Evolutionary conservation across 2,329 filamentous ascomycete genomes (phyloP).

Genomic region (Sclerotinia spermophila): DNA sequence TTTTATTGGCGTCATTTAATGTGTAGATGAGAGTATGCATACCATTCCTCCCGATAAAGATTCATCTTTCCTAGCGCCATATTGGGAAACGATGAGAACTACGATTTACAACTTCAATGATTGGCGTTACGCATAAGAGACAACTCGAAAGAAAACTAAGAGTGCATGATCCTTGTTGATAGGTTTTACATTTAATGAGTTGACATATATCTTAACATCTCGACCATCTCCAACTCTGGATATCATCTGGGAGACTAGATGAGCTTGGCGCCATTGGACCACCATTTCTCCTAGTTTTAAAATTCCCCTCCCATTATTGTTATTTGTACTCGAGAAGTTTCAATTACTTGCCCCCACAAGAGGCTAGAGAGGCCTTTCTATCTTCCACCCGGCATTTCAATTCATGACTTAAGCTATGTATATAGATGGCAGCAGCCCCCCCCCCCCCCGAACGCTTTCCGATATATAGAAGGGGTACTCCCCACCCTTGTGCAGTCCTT

Average conservation of each 20-base stretch:
- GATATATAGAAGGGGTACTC: neutral
- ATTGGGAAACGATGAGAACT: neutral
- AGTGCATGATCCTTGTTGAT: neutral
- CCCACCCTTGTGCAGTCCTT: neutral
- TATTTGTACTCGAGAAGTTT: neutral
- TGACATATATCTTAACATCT: neutral
- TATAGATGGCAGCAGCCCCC: neutral
- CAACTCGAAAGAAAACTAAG: neutral
- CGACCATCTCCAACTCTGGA: neutral
- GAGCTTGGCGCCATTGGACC: neutral
- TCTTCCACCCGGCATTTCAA: neutral
- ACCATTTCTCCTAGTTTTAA: neutral
- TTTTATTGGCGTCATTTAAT: neutral
- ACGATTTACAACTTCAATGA: neutral
- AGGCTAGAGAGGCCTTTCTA: neutral
- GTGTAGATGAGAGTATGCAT: neutral
- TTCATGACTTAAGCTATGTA: neutral
- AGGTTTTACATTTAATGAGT: neutral
- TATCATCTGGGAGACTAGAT: neutral
- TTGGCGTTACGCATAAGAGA: neutral
- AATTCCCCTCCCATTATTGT: neutral
- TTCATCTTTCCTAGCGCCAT: neutral
- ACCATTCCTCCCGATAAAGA: neutral
- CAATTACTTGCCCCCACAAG: neutral
- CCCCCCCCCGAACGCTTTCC: neutral